phyloP scores from a whole-genome alignment of 78 protist species.

The Chrysochromulina parva region DNA sequence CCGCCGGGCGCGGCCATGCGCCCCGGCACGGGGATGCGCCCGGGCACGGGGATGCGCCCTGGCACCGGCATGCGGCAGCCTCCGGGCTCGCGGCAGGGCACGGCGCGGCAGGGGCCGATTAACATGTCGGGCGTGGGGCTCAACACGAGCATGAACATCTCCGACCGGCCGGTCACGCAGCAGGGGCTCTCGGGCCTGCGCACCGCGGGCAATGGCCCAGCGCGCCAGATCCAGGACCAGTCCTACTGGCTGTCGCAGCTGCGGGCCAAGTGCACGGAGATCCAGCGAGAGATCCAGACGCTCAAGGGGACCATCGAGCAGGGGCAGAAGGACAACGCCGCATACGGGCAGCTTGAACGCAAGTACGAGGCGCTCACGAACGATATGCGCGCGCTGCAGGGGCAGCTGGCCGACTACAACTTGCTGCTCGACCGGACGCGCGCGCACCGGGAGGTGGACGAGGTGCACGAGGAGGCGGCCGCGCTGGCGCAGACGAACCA shows the following conservation, averaged over 20 bases:
- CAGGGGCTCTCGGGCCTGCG: background rate
- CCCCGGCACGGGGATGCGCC: background rate
- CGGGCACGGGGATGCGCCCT: background rate
- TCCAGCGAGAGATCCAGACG: background rate
- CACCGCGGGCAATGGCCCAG: background rate
- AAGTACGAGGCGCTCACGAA: background rate
- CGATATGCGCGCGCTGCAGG: slow-evolving; percentile 24
- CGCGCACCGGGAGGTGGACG: background rate
- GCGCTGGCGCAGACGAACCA: background rate
- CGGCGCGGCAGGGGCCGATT: background rate
- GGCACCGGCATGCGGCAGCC: background rate
- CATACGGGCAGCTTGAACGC: background rate
- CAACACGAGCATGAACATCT: background rate
- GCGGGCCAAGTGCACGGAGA: background rate
- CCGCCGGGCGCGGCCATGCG: too few relatives aligned
- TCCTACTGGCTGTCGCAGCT: background rate
- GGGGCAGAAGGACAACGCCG: background rate
- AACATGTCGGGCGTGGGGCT: background rate
- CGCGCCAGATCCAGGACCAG: background rate
- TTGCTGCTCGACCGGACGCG: background rate
- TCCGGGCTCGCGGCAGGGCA: background rate
- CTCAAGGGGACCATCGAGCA: background rate
- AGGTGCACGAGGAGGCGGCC: background rate
- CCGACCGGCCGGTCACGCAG: slow-evolving; percentile 15
- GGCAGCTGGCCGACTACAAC: slow-evolving; percentile 5